phyloP scores from a whole-genome alignment of 306 rosid genomes.

The Cercis canadensis region DNA sequence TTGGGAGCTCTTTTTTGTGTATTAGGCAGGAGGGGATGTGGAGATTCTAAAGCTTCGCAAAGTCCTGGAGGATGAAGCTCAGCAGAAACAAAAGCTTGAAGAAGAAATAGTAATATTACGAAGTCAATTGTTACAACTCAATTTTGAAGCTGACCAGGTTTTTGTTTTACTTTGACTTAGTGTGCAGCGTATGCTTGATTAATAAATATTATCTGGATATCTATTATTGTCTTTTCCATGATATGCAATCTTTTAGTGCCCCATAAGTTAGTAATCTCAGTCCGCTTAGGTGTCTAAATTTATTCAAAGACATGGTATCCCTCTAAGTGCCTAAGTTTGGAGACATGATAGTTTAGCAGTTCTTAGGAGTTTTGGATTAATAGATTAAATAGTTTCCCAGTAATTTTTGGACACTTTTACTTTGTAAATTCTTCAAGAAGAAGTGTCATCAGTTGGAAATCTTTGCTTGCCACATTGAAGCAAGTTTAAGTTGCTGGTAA shows the following conservation, averaged over 20 bases:
- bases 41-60: conserved; percentile 66
- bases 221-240: conserved; percentile 14
- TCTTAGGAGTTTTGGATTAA: conserved; percentile 14
- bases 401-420: conserved; percentile 12
- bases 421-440: conserved; percentile 13
- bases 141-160: conserved; percentile 94
- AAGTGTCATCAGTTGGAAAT: conserved; percentile 11
- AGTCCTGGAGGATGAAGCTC: conserved; percentile 75
- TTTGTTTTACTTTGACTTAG: conserved; percentile 32
- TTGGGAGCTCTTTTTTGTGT: conserved; percentile 40
- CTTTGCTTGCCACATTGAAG: conserved; percentile 22
- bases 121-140: conserved; percentile 83
- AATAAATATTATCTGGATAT: conserved; percentile 24
- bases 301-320: conserved; percentile 1
- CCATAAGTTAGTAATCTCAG: neutral
- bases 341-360: neutral
- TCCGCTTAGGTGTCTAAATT: neutral
- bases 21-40: conserved; percentile 70
- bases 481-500: neutral
- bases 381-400: conserved; percentile 23
- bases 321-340: conserved; percentile 6
- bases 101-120: conserved; percentile 83
- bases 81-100: conserved; percentile 78
- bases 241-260: conserved; percentile 10
- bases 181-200: conserved; percentile 30